Conservation (phyloP, 1,284 basidiomycete genomes). For the Baeospora myosura region DNA sequence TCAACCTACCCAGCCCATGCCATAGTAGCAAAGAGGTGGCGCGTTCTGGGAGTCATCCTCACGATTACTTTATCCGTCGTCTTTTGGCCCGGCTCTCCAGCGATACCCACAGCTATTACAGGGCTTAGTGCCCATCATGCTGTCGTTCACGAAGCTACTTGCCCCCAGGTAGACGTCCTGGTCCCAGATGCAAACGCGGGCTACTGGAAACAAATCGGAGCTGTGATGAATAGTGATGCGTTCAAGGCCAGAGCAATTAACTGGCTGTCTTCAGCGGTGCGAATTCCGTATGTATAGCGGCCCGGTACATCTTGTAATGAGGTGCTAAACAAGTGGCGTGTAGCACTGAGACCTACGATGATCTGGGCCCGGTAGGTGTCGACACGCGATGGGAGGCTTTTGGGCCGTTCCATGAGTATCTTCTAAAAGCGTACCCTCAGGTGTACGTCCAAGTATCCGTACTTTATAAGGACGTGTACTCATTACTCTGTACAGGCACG, state of each 20-base stretch:
- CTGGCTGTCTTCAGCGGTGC: conserved; percentile 29
- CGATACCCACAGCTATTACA: neutral
- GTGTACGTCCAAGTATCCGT: conserved; percentile 18
- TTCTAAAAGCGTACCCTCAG: conserved; percentile 24
- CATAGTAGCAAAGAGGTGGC: too few species aligned
- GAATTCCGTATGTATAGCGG: conserved; percentile 20
- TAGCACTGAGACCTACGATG: conserved; percentile 16
- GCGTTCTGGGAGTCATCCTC: too few species aligned
- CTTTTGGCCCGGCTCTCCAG: neutral
- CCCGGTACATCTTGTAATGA: neutral
- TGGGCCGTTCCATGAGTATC: conserved; percentile 19
- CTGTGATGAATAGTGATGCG: conserved; percentile 20
- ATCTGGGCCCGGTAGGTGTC: conserved; percentile 17
- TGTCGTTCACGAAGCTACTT: neutral
- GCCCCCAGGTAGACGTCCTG: conserved; percentile 18
- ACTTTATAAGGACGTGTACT: neutral
- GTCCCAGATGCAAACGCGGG: conserved; percentile 20
- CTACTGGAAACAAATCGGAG: conserved; percentile 19
- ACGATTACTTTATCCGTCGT: too few species aligned
- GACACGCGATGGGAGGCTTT: conserved; percentile 24
- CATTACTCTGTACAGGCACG: conserved; percentile 23
- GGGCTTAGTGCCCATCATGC: neutral
- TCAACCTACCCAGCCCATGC: too few species aligned
- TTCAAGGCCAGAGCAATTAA: conserved; percentile 26
- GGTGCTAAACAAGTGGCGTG: neutral